phyloP scores from a whole-genome alignment of 768 basidiomycete species.

The Termitomyces eurrhizus region DNA sequence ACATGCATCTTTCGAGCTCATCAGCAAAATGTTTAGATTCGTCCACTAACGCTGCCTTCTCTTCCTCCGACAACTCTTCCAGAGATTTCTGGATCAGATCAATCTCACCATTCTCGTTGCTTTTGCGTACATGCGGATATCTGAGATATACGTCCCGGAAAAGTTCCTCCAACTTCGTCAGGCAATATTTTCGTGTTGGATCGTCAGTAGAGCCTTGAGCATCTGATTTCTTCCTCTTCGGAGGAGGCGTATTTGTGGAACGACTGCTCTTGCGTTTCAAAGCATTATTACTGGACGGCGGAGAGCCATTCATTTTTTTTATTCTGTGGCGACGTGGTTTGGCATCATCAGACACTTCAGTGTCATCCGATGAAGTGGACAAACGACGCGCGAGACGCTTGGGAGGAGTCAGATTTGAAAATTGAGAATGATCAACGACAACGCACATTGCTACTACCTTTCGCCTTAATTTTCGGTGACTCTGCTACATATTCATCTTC shows the following conservation, averaged over 20 bases:
- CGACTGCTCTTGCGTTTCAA: constrained; percentile 55
- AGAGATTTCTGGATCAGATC: constrained; percentile 37
- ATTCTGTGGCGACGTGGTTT: constrained; percentile 25
- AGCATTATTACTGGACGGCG: constrained; percentile 26
- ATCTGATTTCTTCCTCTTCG: constrained; percentile 46
- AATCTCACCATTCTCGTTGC: constrained; percentile 23
- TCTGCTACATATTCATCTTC: constrained; percentile 73
- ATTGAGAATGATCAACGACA: constrained; percentile 16
- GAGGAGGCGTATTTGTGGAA: constrained; percentile 32
- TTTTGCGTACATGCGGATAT: constrained; percentile 53
- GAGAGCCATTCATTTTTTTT: constrained; percentile 25
- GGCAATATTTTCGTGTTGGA: constrained; percentile 74
- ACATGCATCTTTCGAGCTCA: constrained; percentile 74
- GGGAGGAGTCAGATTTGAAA: constrained; percentile 5
- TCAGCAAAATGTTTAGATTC: constrained; percentile 61
- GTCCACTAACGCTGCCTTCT: constrained; percentile 50
- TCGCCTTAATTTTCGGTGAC: constrained; percentile 29
- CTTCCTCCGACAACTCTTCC: constrained; percentile 57
- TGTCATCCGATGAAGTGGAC: constrained; percentile 38
- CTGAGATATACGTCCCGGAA: constrained; percentile 67
- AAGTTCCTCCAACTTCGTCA: constrained; percentile 69
- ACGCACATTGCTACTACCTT: constrained; percentile 42
- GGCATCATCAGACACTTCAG: constrained; percentile 28
- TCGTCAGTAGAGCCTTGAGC: constrained; percentile 51
- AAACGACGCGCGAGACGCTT: constrained; percentile 43